Conservation (phyloP, 352 stramenopile species). For the Globisporangium spinosum region DNA sequence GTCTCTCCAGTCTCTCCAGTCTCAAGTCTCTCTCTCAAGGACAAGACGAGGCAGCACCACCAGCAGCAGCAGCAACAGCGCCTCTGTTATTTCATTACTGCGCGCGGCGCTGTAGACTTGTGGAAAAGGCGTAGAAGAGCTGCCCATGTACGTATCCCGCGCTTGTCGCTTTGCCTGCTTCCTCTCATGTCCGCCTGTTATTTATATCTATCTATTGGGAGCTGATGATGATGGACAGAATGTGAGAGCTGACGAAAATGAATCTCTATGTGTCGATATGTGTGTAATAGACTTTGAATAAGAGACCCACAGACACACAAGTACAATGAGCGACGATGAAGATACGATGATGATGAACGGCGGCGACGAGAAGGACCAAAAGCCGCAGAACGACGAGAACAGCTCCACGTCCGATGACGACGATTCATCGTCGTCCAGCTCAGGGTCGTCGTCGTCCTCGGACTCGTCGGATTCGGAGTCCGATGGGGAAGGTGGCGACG, state of each 20-base stretch:
- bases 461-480: conserved; percentile 82
- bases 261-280: neutral
- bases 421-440: conserved; percentile 70
- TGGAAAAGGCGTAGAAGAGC: neutral
- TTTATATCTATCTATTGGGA: neutral
- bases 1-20: neutral
- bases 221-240: neutral
- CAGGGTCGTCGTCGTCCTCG: conserved; percentile 66
- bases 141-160: conserved; percentile 2
- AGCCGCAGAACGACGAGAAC: conserved; percentile 33
- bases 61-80: neutral
- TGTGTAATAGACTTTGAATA: neutral
- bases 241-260: neutral
- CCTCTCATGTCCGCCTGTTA: neutral
- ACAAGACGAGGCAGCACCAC: neutral
- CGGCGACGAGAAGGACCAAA: conserved; percentile 26
- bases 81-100: neutral
- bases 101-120: neutral
- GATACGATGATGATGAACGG: conserved; percentile 16
- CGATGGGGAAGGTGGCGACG: conserved; percentile 32
- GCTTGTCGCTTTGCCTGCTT: no score
- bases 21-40: neutral
- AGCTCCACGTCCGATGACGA: conserved; percentile 75
- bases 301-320: neutral
- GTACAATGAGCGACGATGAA: conserved; percentile 35